These are phyloP conservation scores for Oemleria cerasiformis DNA, from an alignment of 306 rosid genomes.

Conservation along the genomic window DNA sequence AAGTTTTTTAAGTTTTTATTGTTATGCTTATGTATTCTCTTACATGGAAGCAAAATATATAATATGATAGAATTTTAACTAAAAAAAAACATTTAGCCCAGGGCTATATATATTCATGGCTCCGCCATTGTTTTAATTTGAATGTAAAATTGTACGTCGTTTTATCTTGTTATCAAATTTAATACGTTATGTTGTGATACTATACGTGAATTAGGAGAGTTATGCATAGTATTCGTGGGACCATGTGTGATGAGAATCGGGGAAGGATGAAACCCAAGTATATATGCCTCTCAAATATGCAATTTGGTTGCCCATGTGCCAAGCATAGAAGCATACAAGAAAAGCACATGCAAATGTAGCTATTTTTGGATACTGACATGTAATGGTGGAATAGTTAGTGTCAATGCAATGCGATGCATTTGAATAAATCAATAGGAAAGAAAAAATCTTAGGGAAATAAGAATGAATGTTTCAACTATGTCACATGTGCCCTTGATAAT, in stretches of 20 bases:
- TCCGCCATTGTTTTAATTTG: too few species aligned
- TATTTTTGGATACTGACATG: not conserved
- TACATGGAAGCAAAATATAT: too few species aligned
- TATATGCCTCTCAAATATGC: not conserved
- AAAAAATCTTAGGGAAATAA: not conserved
- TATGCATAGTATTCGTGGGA: not conserved
- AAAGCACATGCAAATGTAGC: not conserved
- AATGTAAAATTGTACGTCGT: too few species aligned
- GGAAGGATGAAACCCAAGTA: not conserved
- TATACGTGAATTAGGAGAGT: too few species aligned
- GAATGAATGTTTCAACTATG: not conserved
- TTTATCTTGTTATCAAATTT: too few species aligned
- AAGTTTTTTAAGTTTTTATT: too few species aligned
- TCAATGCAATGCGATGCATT: not conserved
- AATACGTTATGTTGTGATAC: not conserved
- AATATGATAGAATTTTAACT: too few species aligned
- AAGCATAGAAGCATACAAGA: not conserved
- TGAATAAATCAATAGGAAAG: not conserved
- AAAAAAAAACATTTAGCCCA: too few species aligned
- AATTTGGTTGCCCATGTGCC: not conserved
- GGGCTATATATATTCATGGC: too few species aligned
- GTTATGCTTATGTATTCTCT: too few species aligned
- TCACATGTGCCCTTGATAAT: not conserved
- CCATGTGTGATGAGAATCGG: not conserved
- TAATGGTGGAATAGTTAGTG: not conserved